A percentile compares a stretch with the other conserved stretches of the same genome.
Conservation (phyloP, 441 rosid genomes). For the Theobroma grandiflorum region DNA sequence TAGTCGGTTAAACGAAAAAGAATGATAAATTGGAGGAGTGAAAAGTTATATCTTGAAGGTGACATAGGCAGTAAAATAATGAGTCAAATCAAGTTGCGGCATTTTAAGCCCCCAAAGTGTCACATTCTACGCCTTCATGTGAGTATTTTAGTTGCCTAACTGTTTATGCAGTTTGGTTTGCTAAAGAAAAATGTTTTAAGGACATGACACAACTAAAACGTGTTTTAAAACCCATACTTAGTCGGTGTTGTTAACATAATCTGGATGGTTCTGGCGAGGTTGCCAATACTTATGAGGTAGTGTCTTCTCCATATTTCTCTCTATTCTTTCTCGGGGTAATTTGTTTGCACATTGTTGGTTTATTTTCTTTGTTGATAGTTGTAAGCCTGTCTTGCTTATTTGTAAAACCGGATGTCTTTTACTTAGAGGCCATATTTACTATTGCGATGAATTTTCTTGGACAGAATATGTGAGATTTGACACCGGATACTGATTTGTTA, state of each 20-base stretch:
- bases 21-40: constrained; percentile 46
- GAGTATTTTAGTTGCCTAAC: constrained; percentile 34
- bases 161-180: neutral
- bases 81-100: constrained; percentile 32
- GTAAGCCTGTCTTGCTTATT: neutral
- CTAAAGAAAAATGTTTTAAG: too few relatives aligned
- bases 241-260: constrained; percentile 18
- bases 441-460: constrained; percentile 24
- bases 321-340: too few relatives aligned
- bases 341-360: neutral
- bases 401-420: neutral
- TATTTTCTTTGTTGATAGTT: neutral
- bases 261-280: constrained; percentile 61
- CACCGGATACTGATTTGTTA: constrained; percentile 69
- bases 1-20: constrained; percentile 24
- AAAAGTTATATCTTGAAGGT: constrained; percentile 39
- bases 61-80: constrained; percentile 39
- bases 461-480: constrained; percentile 84
- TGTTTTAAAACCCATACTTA: neutral
- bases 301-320: neutral
- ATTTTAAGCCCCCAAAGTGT: constrained; percentile 50
- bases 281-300: constrained; percentile 61
- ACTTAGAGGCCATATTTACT: constrained; percentile 11
- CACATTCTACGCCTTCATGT: constrained; percentile 62
- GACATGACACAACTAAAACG: neutral